A percentile compares a stretch with the other conserved stretches of the same genome.
These are phyloP conservation scores for Fusarium bulbicola DNA, from an alignment of 2,329 filamentous ascomycete species.

Conservation along the genomic window DNA sequence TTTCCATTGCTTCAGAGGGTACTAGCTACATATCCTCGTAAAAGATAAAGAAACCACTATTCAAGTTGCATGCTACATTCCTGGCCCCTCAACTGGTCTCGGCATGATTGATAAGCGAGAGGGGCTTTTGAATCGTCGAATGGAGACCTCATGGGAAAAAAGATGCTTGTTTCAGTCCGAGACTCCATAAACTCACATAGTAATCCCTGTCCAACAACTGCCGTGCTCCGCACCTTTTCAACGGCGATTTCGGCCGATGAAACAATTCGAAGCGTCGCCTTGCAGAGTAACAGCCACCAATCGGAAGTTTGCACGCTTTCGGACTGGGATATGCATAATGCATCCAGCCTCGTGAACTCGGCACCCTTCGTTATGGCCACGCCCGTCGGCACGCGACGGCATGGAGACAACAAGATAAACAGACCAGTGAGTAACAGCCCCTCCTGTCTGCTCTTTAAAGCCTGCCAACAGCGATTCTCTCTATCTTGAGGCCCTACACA, in stretches of 20 bases:
- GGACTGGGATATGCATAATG: not conserved
- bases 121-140: not conserved
- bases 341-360: not conserved
- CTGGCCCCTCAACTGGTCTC: not conserved
- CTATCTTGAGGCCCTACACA: rapidly evolving
- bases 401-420: not conserved
- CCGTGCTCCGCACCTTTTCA: not conserved
- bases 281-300: not conserved
- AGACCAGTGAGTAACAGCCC: not conserved
- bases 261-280: not conserved
- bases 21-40: not conserved
- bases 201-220: not conserved
- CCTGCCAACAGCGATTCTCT: too few species aligned
- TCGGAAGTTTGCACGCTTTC: not conserved
- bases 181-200: not conserved
- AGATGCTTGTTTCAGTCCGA: not conserved
- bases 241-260: not conserved
- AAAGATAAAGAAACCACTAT: not conserved
- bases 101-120: not conserved
- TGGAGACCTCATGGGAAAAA: not conserved
- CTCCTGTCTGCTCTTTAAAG: not conserved
- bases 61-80: not conserved
- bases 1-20: rapidly evolving
- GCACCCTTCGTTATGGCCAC: not conserved
- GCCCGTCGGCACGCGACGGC: not conserved